Conservation (phyloP, 139 green algal species). For the Pseudopediastrum boryanum region DNA sequence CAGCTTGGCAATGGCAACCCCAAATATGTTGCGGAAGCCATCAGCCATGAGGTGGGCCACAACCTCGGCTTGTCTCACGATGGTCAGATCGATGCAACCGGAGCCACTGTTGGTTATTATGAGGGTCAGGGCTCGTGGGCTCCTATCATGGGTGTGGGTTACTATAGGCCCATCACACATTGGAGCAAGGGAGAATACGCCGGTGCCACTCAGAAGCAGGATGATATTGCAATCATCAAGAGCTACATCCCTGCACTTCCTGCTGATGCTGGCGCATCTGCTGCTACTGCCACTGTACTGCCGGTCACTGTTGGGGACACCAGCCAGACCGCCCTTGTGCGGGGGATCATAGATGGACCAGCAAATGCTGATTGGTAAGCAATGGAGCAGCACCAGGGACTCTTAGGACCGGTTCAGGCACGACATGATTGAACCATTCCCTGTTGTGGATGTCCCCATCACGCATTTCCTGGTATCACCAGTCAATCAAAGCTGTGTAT, state of each 20-base stretch:
- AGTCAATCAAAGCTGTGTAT: too few species aligned
- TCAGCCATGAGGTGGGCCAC: conserved; percentile 28
- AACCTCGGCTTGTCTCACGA: conserved; percentile 25
- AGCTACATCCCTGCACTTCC: not conserved
- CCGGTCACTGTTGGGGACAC: not conserved
- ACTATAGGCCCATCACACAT: conserved; percentile 6
- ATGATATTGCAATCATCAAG: conserved; percentile 6
- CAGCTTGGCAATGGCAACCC: conserved; percentile 6
- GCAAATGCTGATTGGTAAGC: too few species aligned
- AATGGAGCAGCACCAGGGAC: too few species aligned
- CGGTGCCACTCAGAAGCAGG: conserved; percentile 11
- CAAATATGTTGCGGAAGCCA: conserved; percentile 33
- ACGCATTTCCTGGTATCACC: too few species aligned
- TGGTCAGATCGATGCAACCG: not conserved
- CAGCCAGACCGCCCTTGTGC: conserved; percentile 4
- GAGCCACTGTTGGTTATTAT: not conserved
- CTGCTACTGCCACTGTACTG: not conserved
- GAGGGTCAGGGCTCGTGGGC: not conserved
- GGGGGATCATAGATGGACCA: too few species aligned
- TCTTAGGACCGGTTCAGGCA: too few species aligned
- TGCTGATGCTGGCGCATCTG: conserved; percentile 1
- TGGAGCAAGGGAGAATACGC: conserved; percentile 28
- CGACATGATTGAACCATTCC: too few species aligned
- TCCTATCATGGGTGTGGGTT: conserved; percentile 15
- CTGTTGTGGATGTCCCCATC: too few species aligned